Percentiles rank a stretch among this genome's conserved stretches.
These are phyloP conservation scores for Elongisporangium prolatum DNA, from an alignment of 352 stramenopile genomes.

Conservation along the genomic window DNA sequence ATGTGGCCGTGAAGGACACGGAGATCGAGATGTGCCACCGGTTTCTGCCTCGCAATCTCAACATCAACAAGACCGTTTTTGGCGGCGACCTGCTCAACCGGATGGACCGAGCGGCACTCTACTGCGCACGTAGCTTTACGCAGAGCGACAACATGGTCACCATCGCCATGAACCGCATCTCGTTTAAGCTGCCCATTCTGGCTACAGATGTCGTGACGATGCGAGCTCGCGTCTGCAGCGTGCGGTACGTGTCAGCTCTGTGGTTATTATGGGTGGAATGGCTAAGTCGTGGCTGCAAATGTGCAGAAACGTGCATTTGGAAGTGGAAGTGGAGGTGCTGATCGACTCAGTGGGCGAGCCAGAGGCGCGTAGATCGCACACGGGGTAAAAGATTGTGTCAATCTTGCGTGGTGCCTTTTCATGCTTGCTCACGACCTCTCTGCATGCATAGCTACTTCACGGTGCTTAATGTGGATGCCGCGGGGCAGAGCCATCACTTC, in stretches of 20 bases:
- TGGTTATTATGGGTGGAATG: conserved; percentile 4
- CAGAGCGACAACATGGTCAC: conserved; percentile 77
- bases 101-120: conserved; percentile 66
- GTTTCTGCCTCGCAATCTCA: conserved; percentile 67
- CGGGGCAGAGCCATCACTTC: conserved; percentile 35
- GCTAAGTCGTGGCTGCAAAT: not conserved
- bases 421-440: too few relatives aligned
- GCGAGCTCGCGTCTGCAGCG: conserved; percentile 53
- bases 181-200: conserved; percentile 66
- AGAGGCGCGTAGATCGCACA: conserved; percentile 43
- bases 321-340: conserved; percentile 65
- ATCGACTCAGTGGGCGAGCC: conserved; percentile 28
- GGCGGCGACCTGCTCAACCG: conserved; percentile 53
- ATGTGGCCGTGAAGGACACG: conserved; percentile 48
- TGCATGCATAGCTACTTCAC: conserved; percentile 40
- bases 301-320: conserved; percentile 39
- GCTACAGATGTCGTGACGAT: conserved; percentile 53
- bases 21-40: conserved; percentile 65
- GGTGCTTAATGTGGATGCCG: conserved; percentile 46
- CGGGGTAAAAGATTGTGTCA: conserved; percentile 23
- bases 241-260: conserved; percentile 35
- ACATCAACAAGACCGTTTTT: conserved; percentile 70
- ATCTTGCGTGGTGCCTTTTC: not conserved
- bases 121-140: conserved; percentile 67
- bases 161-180: conserved; percentile 69